These are phyloP conservation scores for Cystoisospora suis DNA, from an alignment of 169 alveolate species.

Conservation along the genomic window DNA sequence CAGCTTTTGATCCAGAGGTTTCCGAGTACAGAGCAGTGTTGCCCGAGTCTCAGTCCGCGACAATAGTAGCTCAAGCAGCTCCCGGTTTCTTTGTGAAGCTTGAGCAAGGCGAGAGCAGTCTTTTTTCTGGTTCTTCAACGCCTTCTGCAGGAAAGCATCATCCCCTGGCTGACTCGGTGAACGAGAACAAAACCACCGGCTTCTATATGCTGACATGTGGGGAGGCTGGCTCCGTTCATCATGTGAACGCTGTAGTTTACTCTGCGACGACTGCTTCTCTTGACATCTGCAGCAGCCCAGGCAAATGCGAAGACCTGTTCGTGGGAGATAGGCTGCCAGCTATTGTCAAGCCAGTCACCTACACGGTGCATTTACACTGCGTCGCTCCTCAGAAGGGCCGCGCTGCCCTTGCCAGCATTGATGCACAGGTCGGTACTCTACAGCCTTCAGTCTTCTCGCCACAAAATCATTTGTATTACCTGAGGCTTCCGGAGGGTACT, in stretches of 20 bases:
- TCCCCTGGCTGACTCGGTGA: not conserved
- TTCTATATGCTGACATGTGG: not conserved
- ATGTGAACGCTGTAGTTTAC: not conserved
- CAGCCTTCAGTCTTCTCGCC: not conserved
- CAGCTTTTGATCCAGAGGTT: not conserved
- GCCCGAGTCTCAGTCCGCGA: not conserved
- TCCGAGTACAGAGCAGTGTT: not conserved
- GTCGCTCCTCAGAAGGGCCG: not conserved
- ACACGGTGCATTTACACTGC: conserved; percentile 17
- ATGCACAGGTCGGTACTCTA: not conserved
- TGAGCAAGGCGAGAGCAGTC: not conserved
- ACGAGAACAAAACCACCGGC: not conserved
- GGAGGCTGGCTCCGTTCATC: not conserved
- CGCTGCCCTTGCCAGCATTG: not conserved
- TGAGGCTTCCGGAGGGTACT: not conserved
- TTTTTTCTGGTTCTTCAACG: too few species aligned
- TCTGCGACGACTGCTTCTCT: not conserved
- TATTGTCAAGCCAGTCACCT: not conserved
- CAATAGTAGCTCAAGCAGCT: not conserved
- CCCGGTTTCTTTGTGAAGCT: not conserved
- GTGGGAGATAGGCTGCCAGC: not conserved
- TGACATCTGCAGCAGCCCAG: not conserved
- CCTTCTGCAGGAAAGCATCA: not conserved
- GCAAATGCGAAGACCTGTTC: not conserved
- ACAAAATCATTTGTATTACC: not conserved